Percentiles rank a stretch among this genome's conserved stretches.
Conservation (phyloP, 2,329 filamentous ascomycete genomes). For the Aspergillus pseudotamarii region DNA sequence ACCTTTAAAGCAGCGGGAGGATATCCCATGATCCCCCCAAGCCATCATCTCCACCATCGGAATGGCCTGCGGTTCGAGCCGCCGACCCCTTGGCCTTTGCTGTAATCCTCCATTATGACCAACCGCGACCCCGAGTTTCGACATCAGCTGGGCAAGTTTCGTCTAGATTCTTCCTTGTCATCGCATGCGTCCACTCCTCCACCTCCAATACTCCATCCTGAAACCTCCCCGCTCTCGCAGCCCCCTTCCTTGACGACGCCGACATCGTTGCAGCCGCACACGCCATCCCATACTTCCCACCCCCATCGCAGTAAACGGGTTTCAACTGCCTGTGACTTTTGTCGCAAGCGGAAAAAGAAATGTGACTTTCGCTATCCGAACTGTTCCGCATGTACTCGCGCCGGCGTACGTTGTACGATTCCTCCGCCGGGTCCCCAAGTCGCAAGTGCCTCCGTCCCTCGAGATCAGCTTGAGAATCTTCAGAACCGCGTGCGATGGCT, state of each 20-base stretch:
- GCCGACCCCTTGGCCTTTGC: constrained; percentile 21
- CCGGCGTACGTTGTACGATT: constrained; percentile 44
- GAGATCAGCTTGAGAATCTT: constrained; percentile 43
- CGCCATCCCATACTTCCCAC: constrained; percentile 9
- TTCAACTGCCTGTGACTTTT: constrained; percentile 45
- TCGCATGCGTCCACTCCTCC: constrained; percentile 1
- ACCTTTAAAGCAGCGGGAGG: background rate
- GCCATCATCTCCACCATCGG: constrained; percentile 13
- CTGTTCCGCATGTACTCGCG: constrained; percentile 43
- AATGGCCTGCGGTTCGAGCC: constrained; percentile 37
- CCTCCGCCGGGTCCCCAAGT: constrained; percentile 42
- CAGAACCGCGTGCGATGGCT: constrained; percentile 45
- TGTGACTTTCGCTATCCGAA: constrained; percentile 46
- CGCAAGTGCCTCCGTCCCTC: constrained; percentile 40
- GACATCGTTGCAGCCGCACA: constrained; percentile 16
- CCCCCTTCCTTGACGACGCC: constrained; percentile 4
- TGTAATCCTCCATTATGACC: constrained; percentile 20
- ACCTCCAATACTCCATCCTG: constrained; percentile 3
- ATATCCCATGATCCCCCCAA: background rate
- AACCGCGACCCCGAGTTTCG: constrained; percentile 27
- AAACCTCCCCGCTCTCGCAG: constrained; percentile 9
- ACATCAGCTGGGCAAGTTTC: constrained; percentile 27
- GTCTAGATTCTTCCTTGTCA: constrained; percentile 19
- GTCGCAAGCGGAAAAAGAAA: constrained; percentile 46
- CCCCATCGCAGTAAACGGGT: constrained; percentile 38